Conservation (phyloP, 768 basidiomycete genomes). For the Sarcodon sp. region DNA sequence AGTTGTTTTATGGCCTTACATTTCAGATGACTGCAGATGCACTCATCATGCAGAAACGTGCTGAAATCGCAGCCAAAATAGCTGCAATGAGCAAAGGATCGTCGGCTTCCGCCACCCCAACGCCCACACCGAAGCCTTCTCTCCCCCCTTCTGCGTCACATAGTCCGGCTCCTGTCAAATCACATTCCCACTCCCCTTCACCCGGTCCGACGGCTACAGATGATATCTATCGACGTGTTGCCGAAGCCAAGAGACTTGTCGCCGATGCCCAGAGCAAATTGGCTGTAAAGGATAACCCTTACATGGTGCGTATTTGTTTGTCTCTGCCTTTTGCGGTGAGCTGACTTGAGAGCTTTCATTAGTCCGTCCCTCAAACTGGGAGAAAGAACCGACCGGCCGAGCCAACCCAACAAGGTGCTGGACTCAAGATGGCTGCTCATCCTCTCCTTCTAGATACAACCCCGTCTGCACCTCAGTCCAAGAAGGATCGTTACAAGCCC, state of each 20-base stretch:
- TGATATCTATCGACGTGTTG: conserved; percentile 59
- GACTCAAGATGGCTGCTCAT: conserved; percentile 85
- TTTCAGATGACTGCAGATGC: conserved; percentile 38
- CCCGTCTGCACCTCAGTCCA: conserved; percentile 46
- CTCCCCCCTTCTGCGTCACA: conserved; percentile 9
- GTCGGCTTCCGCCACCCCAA: conserved; percentile 3
- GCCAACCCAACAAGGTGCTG: conserved; percentile 65
- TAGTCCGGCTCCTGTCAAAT: conserved; percentile 14
- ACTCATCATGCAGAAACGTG: conserved; percentile 72
- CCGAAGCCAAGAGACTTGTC: conserved; percentile 78
- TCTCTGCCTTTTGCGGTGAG: neutral
- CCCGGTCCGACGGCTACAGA: conserved; percentile 36
- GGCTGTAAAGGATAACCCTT: conserved; percentile 72
- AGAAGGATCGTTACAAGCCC: conserved; percentile 90
- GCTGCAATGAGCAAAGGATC: conserved; percentile 52
- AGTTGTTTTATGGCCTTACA: neutral
- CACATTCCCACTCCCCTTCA: conserved; percentile 14
- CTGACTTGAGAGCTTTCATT: neutral
- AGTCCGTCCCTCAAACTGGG: conserved; percentile 41
- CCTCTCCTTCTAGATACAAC: conserved; percentile 69
- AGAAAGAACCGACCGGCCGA: conserved; percentile 47
- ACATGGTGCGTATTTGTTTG: conserved; percentile 49
- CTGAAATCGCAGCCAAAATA: conserved; percentile 77
- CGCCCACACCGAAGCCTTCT: conserved; percentile 14
- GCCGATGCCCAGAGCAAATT: conserved; percentile 71